phyloP scores from a whole-genome alignment of 305 asterid species.

The Solanum chacoense region DNA sequence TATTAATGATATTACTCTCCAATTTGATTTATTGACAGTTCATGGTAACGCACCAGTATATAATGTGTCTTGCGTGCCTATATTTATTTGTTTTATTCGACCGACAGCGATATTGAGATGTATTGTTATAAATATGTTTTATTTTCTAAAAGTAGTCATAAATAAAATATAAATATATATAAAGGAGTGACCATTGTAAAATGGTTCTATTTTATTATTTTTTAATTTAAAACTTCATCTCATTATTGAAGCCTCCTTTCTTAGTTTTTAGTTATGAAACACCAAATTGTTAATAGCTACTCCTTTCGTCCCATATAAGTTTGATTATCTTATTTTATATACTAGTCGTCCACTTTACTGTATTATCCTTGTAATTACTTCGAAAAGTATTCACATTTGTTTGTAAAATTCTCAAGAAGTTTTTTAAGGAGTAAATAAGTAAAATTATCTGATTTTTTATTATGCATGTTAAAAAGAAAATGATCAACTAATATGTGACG shows the following conservation, averaged over 20 bases:
- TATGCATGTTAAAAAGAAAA: no score
- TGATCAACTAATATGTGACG: rapidly evolving
- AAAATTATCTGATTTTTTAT: no score
- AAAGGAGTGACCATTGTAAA: neutral
- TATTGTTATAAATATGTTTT: neutral
- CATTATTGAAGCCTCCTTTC: neutral
- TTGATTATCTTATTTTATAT: neutral
- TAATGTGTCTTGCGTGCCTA: neutral
- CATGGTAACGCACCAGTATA: neutral
- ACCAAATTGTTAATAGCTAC: neutral
- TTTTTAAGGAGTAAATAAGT: no score
- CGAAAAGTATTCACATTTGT: no score
- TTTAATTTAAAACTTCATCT: neutral
- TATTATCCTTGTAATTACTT: no score
- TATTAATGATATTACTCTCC: neutral
- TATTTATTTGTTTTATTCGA: no score
- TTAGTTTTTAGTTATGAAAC: no score
- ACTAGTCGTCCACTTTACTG: rapidly evolving
- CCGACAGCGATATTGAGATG: neutral
- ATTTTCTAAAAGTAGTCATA: neutral
- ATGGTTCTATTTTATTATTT: neutral
- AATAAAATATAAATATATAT: no score
- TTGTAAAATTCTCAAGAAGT: no score
- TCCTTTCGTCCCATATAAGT: neutral
- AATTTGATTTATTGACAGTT: neutral